Percentiles rank a stretch among this genome's conserved stretches.
Evolutionary conservation across 495 filamentous ascomycete species (phyloP).

Genomic region (Tuber umbilicatum): DNA sequence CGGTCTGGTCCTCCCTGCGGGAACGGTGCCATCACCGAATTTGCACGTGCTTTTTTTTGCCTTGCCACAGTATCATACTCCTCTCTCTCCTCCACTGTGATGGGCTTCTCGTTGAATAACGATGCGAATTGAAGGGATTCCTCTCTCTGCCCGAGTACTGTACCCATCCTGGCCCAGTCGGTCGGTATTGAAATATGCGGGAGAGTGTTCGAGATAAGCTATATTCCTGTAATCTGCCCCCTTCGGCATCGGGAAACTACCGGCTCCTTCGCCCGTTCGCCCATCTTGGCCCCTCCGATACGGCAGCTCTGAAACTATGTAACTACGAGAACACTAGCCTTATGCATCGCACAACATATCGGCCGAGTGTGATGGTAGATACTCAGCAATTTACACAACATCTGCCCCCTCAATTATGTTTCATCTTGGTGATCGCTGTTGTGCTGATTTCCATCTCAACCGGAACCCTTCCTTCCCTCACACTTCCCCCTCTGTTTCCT

Average conservation of each 20-base stretch:
- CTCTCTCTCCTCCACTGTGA: no score
- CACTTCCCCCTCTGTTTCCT: not conserved
- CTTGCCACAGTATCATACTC: not conserved
- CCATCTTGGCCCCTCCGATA: not conserved
- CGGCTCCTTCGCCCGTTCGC: not conserved
- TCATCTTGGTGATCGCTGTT: not conserved
- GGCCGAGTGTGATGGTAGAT: no score
- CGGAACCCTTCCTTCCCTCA: no score
- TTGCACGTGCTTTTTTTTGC: not conserved
- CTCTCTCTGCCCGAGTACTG: not conserved
- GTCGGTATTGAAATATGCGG: conserved; percentile 4
- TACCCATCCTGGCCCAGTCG: not conserved
- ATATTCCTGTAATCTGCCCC: no score
- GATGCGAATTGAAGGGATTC: not conserved
- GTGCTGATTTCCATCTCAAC: not conserved
- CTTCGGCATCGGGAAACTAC: not conserved
- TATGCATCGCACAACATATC: not conserved
- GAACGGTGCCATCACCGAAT: not conserved
- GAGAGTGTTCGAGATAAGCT: not conserved
- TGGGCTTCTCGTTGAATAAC: not conserved
- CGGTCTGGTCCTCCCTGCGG: not conserved
- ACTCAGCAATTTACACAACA: not conserved
- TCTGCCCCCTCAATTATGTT: not conserved
- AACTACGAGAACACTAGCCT: not conserved
- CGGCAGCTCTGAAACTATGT: not conserved